phyloP scores from a whole-genome alignment of 495 filamentous ascomycete species.

The Aspergillus nidulans region DNA sequence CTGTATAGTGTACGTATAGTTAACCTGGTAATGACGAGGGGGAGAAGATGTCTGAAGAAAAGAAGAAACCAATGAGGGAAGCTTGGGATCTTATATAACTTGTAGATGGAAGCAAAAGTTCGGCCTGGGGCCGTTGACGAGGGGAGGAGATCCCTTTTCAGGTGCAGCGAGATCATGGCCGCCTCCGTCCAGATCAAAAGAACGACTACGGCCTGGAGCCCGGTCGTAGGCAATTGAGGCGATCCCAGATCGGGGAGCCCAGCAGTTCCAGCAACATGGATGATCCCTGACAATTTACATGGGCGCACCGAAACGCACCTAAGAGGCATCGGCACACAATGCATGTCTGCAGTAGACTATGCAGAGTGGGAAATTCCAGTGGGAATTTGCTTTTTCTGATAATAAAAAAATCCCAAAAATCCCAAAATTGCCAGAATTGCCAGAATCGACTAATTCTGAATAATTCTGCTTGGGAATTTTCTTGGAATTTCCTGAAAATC shows the following conservation, averaged over 20 bases:
- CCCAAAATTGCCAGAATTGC: no score
- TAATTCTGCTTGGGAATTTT: conserved; percentile 2
- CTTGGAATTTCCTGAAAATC: not conserved
- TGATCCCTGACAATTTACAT: conserved; percentile 31
- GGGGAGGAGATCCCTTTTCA: conserved; percentile 9
- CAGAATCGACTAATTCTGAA: no score
- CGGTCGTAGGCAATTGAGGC: conserved; percentile 5
- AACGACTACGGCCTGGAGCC: conserved; percentile 12
- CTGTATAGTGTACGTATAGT: no score
- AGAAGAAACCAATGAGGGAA: conserved; percentile 15
- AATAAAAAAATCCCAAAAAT: no score
- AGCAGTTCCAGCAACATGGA: conserved; percentile 24
- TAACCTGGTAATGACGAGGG: not conserved
- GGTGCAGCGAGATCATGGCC: conserved; percentile 10
- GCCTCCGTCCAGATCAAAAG: conserved; percentile 19
- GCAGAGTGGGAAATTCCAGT: conserved; percentile 17
- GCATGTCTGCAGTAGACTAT: conserved; percentile 17
- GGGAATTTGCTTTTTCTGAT: conserved; percentile 7
- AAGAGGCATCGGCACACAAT: conserved; percentile 18
- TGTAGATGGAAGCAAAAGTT: conserved; percentile 1
- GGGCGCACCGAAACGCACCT: conserved; percentile 24
- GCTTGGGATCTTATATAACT: conserved; percentile 20
- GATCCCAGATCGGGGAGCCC: conserved; percentile 14
- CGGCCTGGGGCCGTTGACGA: conserved; percentile 12
- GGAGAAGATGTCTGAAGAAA: conserved; percentile 3